These are phyloP conservation scores for Cymbidium sinense DNA, from an alignment of 106 monocot genomes.

Conservation along the genomic window DNA sequence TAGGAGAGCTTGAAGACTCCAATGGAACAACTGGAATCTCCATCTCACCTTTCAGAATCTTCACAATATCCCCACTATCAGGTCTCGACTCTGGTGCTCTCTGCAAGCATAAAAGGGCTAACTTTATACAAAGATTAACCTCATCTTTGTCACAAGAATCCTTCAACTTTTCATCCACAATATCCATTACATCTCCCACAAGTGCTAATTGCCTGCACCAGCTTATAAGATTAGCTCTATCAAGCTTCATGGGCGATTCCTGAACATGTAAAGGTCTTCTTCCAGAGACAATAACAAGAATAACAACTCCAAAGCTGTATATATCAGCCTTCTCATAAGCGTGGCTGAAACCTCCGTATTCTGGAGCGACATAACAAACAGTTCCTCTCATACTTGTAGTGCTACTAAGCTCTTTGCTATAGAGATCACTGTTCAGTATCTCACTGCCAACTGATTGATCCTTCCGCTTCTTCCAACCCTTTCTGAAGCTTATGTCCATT, in stretches of 20 bases:
- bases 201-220: constrained; percentile 34
- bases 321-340: constrained; percentile 74
- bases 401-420: constrained; percentile 70
- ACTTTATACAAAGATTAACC: constrained; percentile 48
- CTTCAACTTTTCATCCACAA: constrained; percentile 69
- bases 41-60: constrained; percentile 76
- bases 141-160: constrained; percentile 47
- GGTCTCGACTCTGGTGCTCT: constrained; percentile 68
- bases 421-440: not conserved
- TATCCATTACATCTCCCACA: constrained; percentile 47
- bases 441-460: not conserved
- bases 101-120: constrained; percentile 71
- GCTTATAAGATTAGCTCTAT: constrained; percentile 65
- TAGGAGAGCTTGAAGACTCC: constrained; percentile 33
- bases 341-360: constrained; percentile 28
- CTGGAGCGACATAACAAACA: constrained; percentile 77
- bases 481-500: not conserved
- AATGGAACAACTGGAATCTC: constrained; percentile 42
- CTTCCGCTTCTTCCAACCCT: not conserved
- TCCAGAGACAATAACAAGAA: constrained; percentile 75
- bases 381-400: constrained; percentile 90
- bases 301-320: constrained; percentile 73
- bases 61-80: constrained; percentile 62
- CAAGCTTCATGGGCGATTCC: constrained; percentile 69
- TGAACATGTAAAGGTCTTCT: constrained; percentile 70